Percentiles rank a stretch among this genome's conserved stretches.
Evolutionary conservation across 2,329 filamentous ascomycete genomes (phyloP).

Genomic region (Paecilomyces sp.): DNA sequence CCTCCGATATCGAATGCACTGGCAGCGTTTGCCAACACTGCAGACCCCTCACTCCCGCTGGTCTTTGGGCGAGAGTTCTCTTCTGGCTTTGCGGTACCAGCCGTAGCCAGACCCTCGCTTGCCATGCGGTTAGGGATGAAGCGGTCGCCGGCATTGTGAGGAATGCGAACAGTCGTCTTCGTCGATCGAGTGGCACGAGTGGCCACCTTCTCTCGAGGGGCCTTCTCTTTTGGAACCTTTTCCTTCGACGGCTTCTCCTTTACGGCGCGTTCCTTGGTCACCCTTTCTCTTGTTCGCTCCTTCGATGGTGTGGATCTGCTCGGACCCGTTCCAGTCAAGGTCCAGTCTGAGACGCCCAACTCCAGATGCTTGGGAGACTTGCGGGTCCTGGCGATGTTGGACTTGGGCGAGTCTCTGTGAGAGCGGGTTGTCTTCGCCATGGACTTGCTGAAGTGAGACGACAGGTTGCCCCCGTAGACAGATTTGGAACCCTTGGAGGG

Average conservation of each 20-base stretch:
- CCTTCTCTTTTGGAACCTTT: constrained; percentile 25
- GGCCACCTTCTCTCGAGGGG: constrained; percentile 42
- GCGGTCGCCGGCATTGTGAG: constrained; percentile 70
- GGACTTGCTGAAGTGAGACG: constrained; percentile 69
- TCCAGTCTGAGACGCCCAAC: constrained; percentile 86
- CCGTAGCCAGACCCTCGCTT: constrained; percentile 79
- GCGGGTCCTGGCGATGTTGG: constrained; percentile 67
- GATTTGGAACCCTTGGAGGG: constrained; percentile 57
- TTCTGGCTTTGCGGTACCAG: constrained; percentile 77
- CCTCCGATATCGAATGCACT: constrained; percentile 58
- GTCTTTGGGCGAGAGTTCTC: constrained; percentile 69
- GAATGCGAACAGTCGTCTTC: constrained; percentile 68
- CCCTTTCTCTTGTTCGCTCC: constrained; percentile 35
- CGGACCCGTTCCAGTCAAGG: constrained; percentile 73
- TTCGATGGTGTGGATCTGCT: constrained; percentile 48
- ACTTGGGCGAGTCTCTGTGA: constrained; percentile 87
- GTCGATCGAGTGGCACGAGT: constrained; percentile 36
- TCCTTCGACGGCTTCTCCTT: background rate
- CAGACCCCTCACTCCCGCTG: constrained; percentile 62
- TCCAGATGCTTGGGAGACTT: constrained; percentile 81
- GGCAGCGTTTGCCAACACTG: constrained; percentile 68
- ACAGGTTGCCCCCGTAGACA: constrained; percentile 71
- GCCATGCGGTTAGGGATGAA: constrained; percentile 93
- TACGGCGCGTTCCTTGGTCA: background rate
- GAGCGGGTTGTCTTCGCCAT: constrained; percentile 38